Percentiles rank a stretch among this genome's conserved stretches.
Conservation (phyloP, 2,329 filamentous ascomycete genomes). For the Orbilia javanica region DNA sequence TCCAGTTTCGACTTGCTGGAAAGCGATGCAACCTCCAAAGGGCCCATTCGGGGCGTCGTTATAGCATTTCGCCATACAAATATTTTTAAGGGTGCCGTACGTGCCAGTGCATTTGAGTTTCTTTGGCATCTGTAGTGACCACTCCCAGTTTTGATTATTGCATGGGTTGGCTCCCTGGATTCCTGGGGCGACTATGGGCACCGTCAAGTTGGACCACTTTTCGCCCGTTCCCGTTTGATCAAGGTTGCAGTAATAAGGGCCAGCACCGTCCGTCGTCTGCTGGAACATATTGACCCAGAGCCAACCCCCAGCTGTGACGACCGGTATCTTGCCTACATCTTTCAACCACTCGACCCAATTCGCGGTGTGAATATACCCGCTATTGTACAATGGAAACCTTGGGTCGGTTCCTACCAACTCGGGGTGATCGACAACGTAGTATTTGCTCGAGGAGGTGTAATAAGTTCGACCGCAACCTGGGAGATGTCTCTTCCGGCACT, state of each 20-base stretch:
- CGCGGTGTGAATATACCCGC: not conserved
- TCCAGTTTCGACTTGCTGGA: constrained; percentile 5
- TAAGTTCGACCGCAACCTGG: constrained; percentile 28
- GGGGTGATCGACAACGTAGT: constrained; percentile 17
- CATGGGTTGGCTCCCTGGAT: constrained; percentile 24
- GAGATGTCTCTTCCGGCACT: constrained; percentile 17
- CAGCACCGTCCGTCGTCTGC: constrained; percentile 32
- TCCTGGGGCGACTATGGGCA: constrained; percentile 5
- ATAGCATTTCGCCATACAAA: constrained; percentile 13
- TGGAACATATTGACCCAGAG: constrained; percentile 35
- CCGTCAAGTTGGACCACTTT: constrained; percentile 10
- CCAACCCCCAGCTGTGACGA: constrained; percentile 37
- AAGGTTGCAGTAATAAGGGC: constrained; percentile 23
- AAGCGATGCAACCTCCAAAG: constrained; percentile 27
- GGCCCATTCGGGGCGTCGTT: constrained; percentile 22
- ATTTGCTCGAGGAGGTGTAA: not conserved
- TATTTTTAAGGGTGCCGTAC: not conserved
- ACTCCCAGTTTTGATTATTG: constrained; percentile 25
- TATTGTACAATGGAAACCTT: not conserved
- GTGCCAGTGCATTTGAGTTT: constrained; percentile 21
- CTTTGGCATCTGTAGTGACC: constrained; percentile 10
- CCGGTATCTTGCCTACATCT: not conserved
- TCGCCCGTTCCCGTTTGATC: constrained; percentile 23
- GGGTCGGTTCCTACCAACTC: constrained; percentile 17
- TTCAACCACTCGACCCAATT: constrained; percentile 34